Evolutionary conservation across 1,284 basidiomycete species (phyloP), one percentile per base, ranked within the genome.

Genomic region (Irpex sp.): DNA sequence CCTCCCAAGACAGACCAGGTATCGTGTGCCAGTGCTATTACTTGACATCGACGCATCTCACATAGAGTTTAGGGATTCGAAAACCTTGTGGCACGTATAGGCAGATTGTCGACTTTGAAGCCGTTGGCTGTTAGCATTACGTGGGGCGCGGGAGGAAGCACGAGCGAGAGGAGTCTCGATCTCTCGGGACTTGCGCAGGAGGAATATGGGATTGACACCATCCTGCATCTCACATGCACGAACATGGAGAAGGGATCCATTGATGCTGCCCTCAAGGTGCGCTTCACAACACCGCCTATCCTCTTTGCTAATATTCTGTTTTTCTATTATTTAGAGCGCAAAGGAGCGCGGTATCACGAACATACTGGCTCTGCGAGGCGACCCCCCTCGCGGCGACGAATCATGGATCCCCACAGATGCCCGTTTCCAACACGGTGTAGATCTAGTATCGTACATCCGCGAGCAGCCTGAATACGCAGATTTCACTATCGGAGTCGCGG

Each of bases 71-170:
- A 93, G 86, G 96, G 93, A 65, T 93, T 92, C 71, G 88, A 92
- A 70, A 97, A 97, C 74, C 81, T 97, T 31, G 80, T 94, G 65
- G 80, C 90, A 66, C 88, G 96, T 65, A 92, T 94, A 67, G 84
- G 86, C 35, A 85, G 94, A 59, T 79, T 97, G 58, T 79, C 87
- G 37, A 72, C 79, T 4, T 78, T 94, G 35, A 79, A 86, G 17
- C 94, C 94, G 9, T 77, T 94, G 9, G 93, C 90, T 36, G 83
- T 96, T 68, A 94, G 90, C 69, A 84, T 98, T 43, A 98, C 96
- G 69, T 98, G 96, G 96, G 96, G 96, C 57, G 95, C 96, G 0
- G 95, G 96, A n/a, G 96, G 97, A 0, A 88, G 89, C 5, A 99
- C 97, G 0, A 93, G 88, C 66, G 92, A 95, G 37, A 84, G 92